Evolutionary conservation across 306 rosid species (phyloP).

Genomic region (Trifolium subterraneum): DNA sequence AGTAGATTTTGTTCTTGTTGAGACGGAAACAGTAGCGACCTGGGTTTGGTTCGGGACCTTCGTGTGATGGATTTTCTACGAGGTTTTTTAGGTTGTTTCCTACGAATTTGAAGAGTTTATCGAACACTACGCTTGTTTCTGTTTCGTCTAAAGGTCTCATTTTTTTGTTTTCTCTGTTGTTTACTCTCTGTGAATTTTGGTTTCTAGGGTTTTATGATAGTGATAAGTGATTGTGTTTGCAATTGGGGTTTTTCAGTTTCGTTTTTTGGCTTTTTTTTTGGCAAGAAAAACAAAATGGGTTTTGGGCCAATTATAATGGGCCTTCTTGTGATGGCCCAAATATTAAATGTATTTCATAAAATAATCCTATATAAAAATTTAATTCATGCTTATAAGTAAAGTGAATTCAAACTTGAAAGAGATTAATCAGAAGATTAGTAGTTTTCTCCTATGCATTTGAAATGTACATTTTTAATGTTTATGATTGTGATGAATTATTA

Average conservation of each 20-base stretch:
- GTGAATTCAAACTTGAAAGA: no score
- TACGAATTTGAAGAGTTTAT: slow-evolving; percentile 85
- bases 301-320: not conserved
- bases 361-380: no score
- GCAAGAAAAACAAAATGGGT: not conserved
- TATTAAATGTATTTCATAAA: no score
- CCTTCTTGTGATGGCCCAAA: not conserved
- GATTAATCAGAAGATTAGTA: no score
- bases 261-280: not conserved
- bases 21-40: slow-evolving; percentile 95
- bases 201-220: slow-evolving; percentile 19
- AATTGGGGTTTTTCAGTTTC: slow-evolving; percentile 25
- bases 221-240: not conserved
- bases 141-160: slow-evolving; percentile 88
- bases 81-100: slow-evolving; percentile 90
- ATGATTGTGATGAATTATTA: no score
- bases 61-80: slow-evolving; percentile 85
- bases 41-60: slow-evolving; percentile 73
- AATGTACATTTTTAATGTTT: no score
- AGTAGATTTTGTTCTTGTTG: slow-evolving; percentile 79
- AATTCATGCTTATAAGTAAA: no score
- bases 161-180: not conserved
- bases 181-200: not conserved
- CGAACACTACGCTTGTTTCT: slow-evolving; percentile 79
- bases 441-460: no score